Conservation (phyloP, 768 basidiomycete species). For the Sarcomyxa edulis region DNA sequence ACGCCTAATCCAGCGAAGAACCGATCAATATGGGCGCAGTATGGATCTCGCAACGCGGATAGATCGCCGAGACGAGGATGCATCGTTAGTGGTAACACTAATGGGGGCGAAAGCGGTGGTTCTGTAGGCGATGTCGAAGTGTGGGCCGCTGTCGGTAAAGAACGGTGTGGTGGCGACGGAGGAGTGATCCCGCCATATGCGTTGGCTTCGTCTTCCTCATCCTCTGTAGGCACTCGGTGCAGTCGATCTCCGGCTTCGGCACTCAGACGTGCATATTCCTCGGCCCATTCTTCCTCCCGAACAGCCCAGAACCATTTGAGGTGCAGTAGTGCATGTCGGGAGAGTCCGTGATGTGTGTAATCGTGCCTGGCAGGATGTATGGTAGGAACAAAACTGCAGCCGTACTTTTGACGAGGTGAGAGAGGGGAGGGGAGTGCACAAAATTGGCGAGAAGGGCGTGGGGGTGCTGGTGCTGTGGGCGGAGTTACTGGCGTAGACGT, state of each 20-base stretch:
- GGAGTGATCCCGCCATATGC: constrained; percentile 5
- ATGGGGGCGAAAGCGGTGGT: constrained; percentile 18
- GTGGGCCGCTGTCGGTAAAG: constrained; percentile 13
- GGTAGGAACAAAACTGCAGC: constrained; percentile 10
- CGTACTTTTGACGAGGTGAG: neutral
- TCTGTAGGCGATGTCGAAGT: constrained; percentile 7
- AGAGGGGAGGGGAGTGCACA: constrained; percentile 1
- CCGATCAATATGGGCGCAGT: constrained; percentile 51
- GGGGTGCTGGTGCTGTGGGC: constrained; percentile 11
- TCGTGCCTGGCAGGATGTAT: constrained; percentile 31
- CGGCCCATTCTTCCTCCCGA: constrained; percentile 48
- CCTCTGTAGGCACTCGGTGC: neutral
- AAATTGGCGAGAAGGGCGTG: constrained; percentile 20
- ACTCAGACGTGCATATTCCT: constrained; percentile 20
- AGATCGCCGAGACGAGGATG: constrained; percentile 66
- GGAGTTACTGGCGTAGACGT: constrained; percentile 9
- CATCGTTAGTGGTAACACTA: constrained; percentile 34
- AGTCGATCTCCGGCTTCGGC: neutral
- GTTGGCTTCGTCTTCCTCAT: no score
- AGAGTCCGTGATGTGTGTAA: constrained; percentile 57
- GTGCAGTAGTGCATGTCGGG: constrained; percentile 52
- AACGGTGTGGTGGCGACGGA: constrained; percentile 12
- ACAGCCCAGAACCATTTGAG: constrained; percentile 59
- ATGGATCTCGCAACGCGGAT: constrained; percentile 51
- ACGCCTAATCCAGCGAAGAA: constrained; percentile 49